Evolutionary conservation across 352 stramenopile species (phyloP).

Genomic region (Blastocystis sp.): DNA sequence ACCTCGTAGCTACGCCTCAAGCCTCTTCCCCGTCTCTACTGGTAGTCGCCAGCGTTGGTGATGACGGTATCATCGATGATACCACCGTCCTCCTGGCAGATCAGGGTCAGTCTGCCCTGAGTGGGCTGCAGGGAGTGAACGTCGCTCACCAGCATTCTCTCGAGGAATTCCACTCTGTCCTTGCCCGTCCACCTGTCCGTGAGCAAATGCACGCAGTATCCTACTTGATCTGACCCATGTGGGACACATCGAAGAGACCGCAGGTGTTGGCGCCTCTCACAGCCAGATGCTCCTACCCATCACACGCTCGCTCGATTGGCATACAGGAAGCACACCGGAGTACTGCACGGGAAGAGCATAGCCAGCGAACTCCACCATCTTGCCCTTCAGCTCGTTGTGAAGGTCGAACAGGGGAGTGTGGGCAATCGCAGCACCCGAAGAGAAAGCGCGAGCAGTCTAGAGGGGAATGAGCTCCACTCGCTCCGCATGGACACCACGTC

Average conservation of each 20-base stretch:
- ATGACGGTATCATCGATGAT: constrained; percentile 98
- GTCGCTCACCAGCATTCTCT: constrained; percentile 90
- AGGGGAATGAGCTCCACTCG: background rate
- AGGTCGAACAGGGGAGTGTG: constrained; percentile 71
- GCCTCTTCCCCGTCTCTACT: constrained; percentile 73
- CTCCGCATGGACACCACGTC: background rate
- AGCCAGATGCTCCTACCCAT: constrained; percentile 82
- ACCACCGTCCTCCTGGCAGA: constrained; percentile 89
- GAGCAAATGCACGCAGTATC: constrained; percentile 5
- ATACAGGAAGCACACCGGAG: constrained; percentile 25
- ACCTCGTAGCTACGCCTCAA: constrained; percentile 83
- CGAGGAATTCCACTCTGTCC: constrained; percentile 89
- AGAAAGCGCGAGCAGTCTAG: constrained; percentile 49
- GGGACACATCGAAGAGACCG: constrained; percentile 93
- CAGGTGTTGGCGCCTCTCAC: constrained; percentile 26
- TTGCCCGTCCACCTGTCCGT: constrained; percentile 80
- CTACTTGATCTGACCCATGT: constrained; percentile 89
- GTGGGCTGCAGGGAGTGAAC: constrained; percentile 81
- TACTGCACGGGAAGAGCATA: constrained; percentile 96
- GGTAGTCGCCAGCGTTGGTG: constrained; percentile 86
- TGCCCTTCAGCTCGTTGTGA: constrained; percentile 71
- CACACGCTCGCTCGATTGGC: background rate
- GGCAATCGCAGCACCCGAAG: constrained; percentile 13
- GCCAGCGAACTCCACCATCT: constrained; percentile 91
- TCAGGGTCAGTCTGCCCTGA: constrained; percentile 79